Evolutionary conservation across 148 eudicot species (phyloP), one percentile per base, ranked within the genome.

Genomic region (Chenopodium quinoa): DNA sequence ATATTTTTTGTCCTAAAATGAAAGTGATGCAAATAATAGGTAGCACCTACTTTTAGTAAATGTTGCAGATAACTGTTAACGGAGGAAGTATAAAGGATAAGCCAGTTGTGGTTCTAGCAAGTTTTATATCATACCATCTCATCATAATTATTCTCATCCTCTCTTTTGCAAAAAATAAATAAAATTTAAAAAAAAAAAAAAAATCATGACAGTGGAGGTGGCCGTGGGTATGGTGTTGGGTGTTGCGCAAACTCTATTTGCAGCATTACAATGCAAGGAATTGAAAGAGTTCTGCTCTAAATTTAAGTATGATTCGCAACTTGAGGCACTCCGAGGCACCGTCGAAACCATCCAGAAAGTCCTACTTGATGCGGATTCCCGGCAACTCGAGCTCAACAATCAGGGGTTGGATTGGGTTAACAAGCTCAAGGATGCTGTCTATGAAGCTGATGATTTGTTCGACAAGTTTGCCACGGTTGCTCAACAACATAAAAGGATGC

Each of bases 391-490:
- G 27, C 27, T 52, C 20, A 23, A 1, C 20, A 0, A 66, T 48
- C 46, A 12, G 2, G 83, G 68, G 68, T 22, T n/a, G 23, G 0
- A 22, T 27, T 81, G 78, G 78, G 5, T 75, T 19, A 44, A 50
- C 13, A 81, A 56, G 79, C 79, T 81, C 63, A 64, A 67, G 65
- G 83, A 75, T 20, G 83, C 76, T 25, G 37, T 81, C 25, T 74
- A 81, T 46, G 83, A 81, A 63, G 77, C 69, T 17, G 83, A 81
- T 4, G 78, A 81, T 74, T 64, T 81, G 47, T 50, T 81, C 19
- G 83, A 81, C 47, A 50, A 46, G 9, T 74, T 74, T 20, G 47
- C 32, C 6, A 13, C 60, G 0, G 0, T 48, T 23, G 29, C 54
- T 7, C 4, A 8, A 47, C 56, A 13, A 17, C 20, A 19, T 34